A percentile compares a stretch with the other conserved stretches of the same genome.
Evolutionary conservation across 352 stramenopile genomes (phyloP).

Genomic region (Globisporangium splendens): DNA sequence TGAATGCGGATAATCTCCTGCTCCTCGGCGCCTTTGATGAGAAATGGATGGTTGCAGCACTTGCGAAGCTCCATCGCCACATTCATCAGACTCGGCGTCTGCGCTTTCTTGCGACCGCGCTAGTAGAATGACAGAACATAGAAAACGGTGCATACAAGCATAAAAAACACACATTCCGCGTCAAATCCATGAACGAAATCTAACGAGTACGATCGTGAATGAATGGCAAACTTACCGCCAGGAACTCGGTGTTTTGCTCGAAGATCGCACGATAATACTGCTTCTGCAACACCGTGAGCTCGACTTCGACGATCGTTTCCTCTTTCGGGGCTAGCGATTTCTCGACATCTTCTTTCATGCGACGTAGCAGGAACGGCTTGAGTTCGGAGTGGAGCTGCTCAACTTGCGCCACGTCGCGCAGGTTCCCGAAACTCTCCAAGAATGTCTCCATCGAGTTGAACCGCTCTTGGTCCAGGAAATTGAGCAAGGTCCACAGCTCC

Average conservation of each 20-base stretch:
- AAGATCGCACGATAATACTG: constrained; percentile 92
- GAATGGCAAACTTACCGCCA: constrained; percentile 35
- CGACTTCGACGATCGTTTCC: constrained; percentile 90
- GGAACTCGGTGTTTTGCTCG: constrained; percentile 91
- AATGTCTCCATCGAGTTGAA: constrained; percentile 95
- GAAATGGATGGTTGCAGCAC: constrained; percentile 93
- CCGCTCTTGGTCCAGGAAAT: constrained; percentile 95
- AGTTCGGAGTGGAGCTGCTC: constrained; percentile 84
- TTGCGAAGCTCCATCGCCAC: constrained; percentile 94
- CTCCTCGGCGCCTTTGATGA: constrained; percentile 89
- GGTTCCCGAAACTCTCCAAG: constrained; percentile 92
- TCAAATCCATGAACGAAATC: too few relatives aligned
- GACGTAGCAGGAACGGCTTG: constrained; percentile 81
- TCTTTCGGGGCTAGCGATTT: constrained; percentile 87
- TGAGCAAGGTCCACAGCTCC: constrained; percentile 97
- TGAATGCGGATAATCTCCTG: constrained; percentile 60
- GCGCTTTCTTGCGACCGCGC: constrained; percentile 60
- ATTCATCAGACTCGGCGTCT: constrained; percentile 88
- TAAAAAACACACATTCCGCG: neutral
- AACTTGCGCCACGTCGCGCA: constrained; percentile 87
- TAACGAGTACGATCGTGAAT: too few relatives aligned
- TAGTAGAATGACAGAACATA: constrained; percentile 8
- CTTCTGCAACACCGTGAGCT: constrained; percentile 88
- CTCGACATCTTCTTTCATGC: constrained; percentile 90
- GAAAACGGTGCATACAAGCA: neutral